Conservation (phyloP, 148 eudicot species). For the Mesembryanthemum crystallinum region DNA sequence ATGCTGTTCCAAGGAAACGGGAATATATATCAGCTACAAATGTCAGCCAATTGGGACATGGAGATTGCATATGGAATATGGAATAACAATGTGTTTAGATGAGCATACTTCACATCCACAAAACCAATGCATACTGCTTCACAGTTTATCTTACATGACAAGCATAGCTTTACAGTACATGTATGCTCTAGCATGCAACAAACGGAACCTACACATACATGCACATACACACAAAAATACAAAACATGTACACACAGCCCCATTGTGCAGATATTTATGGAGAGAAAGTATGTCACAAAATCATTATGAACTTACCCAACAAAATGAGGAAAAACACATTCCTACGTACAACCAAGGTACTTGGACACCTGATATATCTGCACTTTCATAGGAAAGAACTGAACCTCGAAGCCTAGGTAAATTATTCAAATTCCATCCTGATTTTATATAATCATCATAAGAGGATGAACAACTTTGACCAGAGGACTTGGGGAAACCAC, state of each 20-base stretch:
- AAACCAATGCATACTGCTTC: neutral
- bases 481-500: constrained; percentile 77
- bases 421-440: constrained; percentile 99
- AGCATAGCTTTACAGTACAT: neutral
- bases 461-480: constrained; percentile 42
- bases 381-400: constrained; percentile 81
- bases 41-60: too few species aligned
- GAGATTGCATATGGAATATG: too few species aligned
- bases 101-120: neutral
- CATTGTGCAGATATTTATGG: neutral
- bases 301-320: constrained; percentile 73
- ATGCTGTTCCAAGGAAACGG: constrained; percentile 51
- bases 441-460: constrained; percentile 57
- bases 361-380: constrained; percentile 93
- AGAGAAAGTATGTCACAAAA: neutral
- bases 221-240: neutral
- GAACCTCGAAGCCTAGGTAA: constrained; percentile 95
- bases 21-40: constrained; percentile 16
- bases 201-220: neutral
- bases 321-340: constrained; percentile 99
- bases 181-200: neutral
- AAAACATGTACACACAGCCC: neutral
- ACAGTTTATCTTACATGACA: neutral
- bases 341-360: constrained; percentile 99
- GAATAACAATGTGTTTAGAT: too few species aligned